Evolutionary conservation across 2,329 filamentous ascomycete genomes (phyloP).

Genomic region (Fusarium ramigenum): DNA sequence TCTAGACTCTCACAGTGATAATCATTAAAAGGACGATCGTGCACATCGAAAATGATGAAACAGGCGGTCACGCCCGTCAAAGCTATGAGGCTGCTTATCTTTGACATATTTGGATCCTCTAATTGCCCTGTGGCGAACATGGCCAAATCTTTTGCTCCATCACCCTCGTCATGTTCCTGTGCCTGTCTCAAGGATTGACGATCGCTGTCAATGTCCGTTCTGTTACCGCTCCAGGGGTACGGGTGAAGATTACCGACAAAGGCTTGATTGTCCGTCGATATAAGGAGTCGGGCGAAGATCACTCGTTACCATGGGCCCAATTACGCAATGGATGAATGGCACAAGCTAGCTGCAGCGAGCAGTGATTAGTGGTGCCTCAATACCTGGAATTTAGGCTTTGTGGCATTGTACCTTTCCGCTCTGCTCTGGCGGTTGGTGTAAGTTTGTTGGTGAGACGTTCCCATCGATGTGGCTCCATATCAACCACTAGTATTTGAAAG

Average conservation of each 20-base stretch:
- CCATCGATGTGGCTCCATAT: slow-evolving; percentile 9
- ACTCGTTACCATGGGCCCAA: not conserved
- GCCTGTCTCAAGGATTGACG: slow-evolving; percentile 25
- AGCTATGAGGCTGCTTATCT: slow-evolving; percentile 21
- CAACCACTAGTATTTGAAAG: not conserved
- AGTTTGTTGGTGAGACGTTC: slow-evolving; percentile 20
- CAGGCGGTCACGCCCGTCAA: slow-evolving; percentile 20
- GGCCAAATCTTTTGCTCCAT: slow-evolving; percentile 2
- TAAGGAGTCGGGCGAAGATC: slow-evolving; percentile 9
- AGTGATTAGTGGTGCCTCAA: not conserved
- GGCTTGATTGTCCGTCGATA: slow-evolving; percentile 2
- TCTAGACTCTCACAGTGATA: not conserved
- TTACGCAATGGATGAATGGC: not conserved
- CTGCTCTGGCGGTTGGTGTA: not conserved
- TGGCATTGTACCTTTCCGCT: slow-evolving; percentile 4
- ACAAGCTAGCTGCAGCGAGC: not conserved
- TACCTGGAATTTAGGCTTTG: not conserved
- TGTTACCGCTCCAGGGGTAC: slow-evolving; percentile 19
- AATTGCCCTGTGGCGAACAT: slow-evolving; percentile 36
- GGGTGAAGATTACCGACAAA: slow-evolving; percentile 18
- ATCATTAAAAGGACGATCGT: not conserved
- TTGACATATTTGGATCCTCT: slow-evolving; percentile 31
- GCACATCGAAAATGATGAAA: slow-evolving; percentile 35
- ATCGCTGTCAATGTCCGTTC: slow-evolving; percentile 12
- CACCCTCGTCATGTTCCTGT: slow-evolving; percentile 12